Conservation (phyloP, 129 eudicot species). For the Kitagawia praeruptora region DNA sequence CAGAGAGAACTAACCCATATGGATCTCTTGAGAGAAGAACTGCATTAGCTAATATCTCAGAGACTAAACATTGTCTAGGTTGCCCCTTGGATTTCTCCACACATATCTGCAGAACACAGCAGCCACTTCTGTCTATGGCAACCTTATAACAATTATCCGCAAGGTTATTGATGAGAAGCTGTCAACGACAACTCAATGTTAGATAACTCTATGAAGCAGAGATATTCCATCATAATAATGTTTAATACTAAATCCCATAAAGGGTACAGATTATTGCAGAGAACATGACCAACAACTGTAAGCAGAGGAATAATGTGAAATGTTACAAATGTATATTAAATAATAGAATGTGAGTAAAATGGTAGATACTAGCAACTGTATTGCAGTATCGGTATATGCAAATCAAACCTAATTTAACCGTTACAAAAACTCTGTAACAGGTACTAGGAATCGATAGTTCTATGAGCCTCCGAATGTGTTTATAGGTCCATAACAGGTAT, state of each 20-base stretch:
- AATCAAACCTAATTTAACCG: neutral
- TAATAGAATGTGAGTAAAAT: neutral
- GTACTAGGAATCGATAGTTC: neutral
- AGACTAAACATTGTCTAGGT: slow-evolving; percentile 26
- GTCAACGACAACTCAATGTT: slow-evolving; percentile 20
- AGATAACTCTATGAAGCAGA: slow-evolving; percentile 1
- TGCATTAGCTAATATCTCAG: slow-evolving; percentile 39
- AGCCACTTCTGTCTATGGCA: slow-evolving; percentile 56
- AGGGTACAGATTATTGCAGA: neutral
- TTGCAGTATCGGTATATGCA: neutral
- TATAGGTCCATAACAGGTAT: neutral
- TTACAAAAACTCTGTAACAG: neutral
- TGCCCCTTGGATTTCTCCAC: slow-evolving; percentile 40
- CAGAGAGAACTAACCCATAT: slow-evolving; percentile 38
- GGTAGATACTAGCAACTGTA: neutral
- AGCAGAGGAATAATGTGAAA: neutral
- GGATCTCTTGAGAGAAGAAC: slow-evolving; percentile 57
- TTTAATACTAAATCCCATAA: neutral
- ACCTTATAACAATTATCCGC: slow-evolving; percentile 43
- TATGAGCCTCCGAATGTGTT: neutral
- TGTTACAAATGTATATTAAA: too few species aligned
- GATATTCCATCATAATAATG: neutral
- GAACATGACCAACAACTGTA: neutral
- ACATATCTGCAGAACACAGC: slow-evolving; percentile 63
- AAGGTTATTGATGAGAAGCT: slow-evolving; percentile 43